Base-by-base conservation (phyloP, 495 filamentous ascomycete genomes). In the Beverwykella pulmonaria region DNA sequence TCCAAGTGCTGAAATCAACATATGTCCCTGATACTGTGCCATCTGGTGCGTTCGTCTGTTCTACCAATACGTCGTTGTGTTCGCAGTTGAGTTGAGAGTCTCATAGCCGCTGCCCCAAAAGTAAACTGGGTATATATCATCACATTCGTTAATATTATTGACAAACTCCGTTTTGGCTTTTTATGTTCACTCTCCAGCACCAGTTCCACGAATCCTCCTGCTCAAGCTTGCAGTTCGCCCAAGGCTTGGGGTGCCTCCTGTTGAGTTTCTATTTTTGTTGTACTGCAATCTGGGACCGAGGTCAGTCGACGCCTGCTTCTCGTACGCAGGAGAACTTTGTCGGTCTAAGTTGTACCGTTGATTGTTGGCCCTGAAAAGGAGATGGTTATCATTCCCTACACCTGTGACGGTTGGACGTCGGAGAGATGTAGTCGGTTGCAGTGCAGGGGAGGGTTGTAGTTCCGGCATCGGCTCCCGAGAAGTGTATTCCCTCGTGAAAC, bases 401-500 rank as follows among this genome's bases (percentile, higher is more conserved):
- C 58, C 55, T 8, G 60, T 50, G 12, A 58, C 52, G 5, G 59
- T 65, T n/a, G 65, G 69, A 1, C 65, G 63, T 4, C 68, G 68
- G 6, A 64, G 53, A 19, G 68, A 71, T 4, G 59, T 10, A 8
- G 63, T 67, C 9, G 52, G 55, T 52, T 67, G 68, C 4, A 71
- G 26, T 10, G 65, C 17, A 10, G 69, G 59, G n/a, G 65, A 62
- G n/a, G 69, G 69, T 17, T 71, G 64, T 25, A 68, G 39, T 29
- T 68, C 65, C 27, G 69, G 69, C 49, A 68, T 68, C 23, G 76
- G 77, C 61, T 79, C 75, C 41, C 77, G 74, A 23, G 76, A 65
- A 1, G 77, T 78, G 61, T 81, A 82, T 61, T 77, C 78, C 22
- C 79, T 74, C 8, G 78, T 79, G 32, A 77, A 69, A n/a, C 81